A percentile compares a stretch with the other conserved stretches of the same genome.
phyloP scores from a whole-genome alignment of 345 rosid species.

The Gossypium arboreum region DNA sequence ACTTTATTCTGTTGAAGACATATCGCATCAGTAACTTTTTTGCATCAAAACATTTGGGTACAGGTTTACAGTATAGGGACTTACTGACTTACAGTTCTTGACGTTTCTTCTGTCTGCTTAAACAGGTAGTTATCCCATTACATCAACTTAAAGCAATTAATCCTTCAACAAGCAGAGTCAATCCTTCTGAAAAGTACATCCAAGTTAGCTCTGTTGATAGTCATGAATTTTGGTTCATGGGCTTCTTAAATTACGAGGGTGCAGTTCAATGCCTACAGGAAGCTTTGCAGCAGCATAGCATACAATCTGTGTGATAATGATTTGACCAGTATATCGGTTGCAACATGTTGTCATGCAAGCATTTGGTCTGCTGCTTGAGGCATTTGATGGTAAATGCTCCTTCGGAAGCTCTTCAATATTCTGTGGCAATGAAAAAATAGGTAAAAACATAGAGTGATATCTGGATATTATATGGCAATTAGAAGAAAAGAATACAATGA shows the following conservation, averaged over 20 bases:
- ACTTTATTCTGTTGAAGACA: not conserved
- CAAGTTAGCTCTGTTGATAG: slow-evolving; percentile 54
- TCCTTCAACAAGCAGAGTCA: slow-evolving; percentile 48
- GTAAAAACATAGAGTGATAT: slow-evolving; percentile 19
- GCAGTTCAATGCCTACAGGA: slow-evolving; percentile 43
- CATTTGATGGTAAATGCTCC: not conserved
- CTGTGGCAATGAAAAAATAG: slow-evolving; percentile 23
- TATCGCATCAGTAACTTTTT: not conserved
- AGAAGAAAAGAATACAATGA: not conserved
- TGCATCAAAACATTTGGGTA: not conserved
- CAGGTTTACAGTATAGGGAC: not conserved
- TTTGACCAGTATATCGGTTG: not conserved
- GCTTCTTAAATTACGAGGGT: slow-evolving; percentile 44
- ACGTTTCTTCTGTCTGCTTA: slow-evolving; percentile 20
- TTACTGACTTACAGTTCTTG: not conserved
- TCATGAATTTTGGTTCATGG: slow-evolving; percentile 71
- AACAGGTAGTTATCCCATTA: slow-evolving; percentile 61
- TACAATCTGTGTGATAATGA: slow-evolving; percentile 36
- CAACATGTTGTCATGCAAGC: slow-evolving; percentile 1
- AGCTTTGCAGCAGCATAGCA: slow-evolving; percentile 28
- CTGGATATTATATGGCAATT: slow-evolving; percentile 1
- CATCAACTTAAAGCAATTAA: slow-evolving; percentile 54
- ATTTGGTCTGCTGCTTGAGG: not conserved
- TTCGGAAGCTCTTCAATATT: slow-evolving; percentile 6
- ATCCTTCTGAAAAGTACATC: slow-evolving; percentile 59